These are phyloP conservation scores for Ustilago sp. DNA, from an alignment of 1,284 basidiomycete species.

Conservation along the genomic window DNA sequence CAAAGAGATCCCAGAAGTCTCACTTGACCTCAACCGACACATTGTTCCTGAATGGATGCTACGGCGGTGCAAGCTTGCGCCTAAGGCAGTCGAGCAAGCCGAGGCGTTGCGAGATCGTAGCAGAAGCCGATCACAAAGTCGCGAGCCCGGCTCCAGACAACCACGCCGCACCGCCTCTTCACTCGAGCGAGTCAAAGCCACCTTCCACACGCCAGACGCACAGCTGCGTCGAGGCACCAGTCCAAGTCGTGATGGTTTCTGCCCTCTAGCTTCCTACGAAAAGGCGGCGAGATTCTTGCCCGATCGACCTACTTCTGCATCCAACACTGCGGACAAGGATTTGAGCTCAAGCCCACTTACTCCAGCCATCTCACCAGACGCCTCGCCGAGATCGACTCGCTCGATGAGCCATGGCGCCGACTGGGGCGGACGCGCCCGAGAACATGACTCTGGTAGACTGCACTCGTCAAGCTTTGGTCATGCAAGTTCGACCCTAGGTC, in stretches of 20 bases:
- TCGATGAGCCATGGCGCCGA: constrained; percentile 30
- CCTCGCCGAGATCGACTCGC: constrained; percentile 33
- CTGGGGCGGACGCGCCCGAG: constrained; percentile 27
- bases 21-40: constrained; percentile 90
- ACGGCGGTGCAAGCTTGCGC: constrained; percentile 59
- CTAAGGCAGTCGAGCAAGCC: constrained; percentile 5
- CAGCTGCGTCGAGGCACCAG: constrained; percentile 12
- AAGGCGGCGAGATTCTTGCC: constrained; percentile 16
- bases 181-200: constrained; percentile 16
- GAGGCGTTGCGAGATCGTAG: constrained; percentile 11
- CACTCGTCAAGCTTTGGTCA: constrained; percentile 37
- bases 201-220: constrained; percentile 1
- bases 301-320: constrained; percentile 9
- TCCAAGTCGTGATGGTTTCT: constrained; percentile 2
- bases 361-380: constrained; percentile 35
- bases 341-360: constrained; percentile 33
- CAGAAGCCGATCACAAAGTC: constrained; percentile 31
- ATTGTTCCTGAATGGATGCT: constrained; percentile 93
- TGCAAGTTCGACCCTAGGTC: constrained; percentile 10
- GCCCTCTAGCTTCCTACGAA: constrained; percentile 33
- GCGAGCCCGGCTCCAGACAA: constrained; percentile 21
- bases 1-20: constrained; percentile 76
- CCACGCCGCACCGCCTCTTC: constrained; percentile 22
- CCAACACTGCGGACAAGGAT: constrained; percentile 20
- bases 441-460: constrained; percentile 26